phyloP scores from a whole-genome alignment of 2,329 filamentous ascomycete genomes.

The Sarocladium oryzae region DNA sequence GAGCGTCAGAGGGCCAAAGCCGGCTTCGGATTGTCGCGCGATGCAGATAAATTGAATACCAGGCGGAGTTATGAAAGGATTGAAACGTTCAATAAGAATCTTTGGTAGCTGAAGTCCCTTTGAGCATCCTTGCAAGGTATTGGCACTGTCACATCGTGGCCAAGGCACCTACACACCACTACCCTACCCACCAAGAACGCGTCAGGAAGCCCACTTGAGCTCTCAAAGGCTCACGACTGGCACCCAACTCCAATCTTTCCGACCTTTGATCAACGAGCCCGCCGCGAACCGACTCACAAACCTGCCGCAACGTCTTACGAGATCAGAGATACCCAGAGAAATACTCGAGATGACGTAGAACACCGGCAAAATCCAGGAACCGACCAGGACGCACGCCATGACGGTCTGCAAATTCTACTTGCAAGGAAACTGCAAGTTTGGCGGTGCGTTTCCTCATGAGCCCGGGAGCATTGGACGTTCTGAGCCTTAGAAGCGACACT shows the following conservation, averaged over 20 bases:
- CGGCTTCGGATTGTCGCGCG: too few relatives aligned
- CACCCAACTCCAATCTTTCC: background rate
- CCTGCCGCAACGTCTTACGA: background rate
- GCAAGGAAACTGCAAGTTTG: constrained; percentile 46
- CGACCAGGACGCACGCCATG: constrained; percentile 25
- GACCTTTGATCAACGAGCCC: background rate
- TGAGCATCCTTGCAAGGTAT: too few relatives aligned
- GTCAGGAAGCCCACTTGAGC: too few relatives aligned
- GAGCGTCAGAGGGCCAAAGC: too few relatives aligned
- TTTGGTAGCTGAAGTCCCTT: too few relatives aligned
- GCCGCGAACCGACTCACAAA: background rate
- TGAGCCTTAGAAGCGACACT: background rate
- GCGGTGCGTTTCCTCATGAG: constrained; percentile 32
- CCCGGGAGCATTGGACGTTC: background rate
- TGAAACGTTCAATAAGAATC: too few relatives aligned
- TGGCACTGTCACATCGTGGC: too few relatives aligned
- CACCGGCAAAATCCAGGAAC: background rate
- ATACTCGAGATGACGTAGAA: too few relatives aligned
- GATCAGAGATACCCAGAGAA: background rate
- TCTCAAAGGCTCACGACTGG: background rate
- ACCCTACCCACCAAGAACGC: too few relatives aligned
- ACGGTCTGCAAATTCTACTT: constrained; percentile 41
- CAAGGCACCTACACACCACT: too few relatives aligned
- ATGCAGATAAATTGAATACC: too few relatives aligned
- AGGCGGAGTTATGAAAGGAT: too few relatives aligned